Percentiles rank a stretch among this genome's conserved stretches.
These are phyloP conservation scores for Juncus effusus DNA, from an alignment of 176 grass and related monocot species.

Conservation along the genomic window DNA sequence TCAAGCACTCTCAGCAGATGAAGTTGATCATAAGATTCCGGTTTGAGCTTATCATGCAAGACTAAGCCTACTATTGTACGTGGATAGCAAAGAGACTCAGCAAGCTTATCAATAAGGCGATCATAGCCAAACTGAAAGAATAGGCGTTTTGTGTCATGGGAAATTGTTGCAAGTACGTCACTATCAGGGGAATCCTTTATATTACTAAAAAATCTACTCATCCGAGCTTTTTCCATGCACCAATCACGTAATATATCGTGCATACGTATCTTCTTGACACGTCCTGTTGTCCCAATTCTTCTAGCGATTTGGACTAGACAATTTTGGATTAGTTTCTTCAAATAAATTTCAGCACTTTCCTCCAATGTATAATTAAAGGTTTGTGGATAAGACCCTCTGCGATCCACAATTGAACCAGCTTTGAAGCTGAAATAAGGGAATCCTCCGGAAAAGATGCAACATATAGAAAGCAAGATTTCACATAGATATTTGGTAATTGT, in stretches of 20 bases:
- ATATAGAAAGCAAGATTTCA: constrained; percentile 25
- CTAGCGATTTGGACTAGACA: background rate
- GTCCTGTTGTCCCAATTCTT: background rate
- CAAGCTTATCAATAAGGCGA: background rate
- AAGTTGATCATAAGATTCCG: background rate
- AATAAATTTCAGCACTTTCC: background rate
- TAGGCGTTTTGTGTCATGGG: background rate
- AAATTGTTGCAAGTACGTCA: background rate
- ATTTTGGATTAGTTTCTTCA: background rate
- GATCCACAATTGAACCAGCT: constrained; percentile 19
- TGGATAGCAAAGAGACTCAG: background rate
- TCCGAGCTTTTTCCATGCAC: background rate
- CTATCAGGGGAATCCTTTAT: background rate
- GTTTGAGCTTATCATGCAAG: background rate
- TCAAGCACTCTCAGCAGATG: background rate
- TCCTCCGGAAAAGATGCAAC: constrained; percentile 22
- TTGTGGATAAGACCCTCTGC: background rate
- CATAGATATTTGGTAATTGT: constrained; percentile 15
- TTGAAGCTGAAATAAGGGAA: background rate
- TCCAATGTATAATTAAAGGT: background rate
- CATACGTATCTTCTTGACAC: background rate
- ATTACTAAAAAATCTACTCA: background rate
- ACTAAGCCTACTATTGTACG: background rate
- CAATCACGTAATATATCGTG: background rate
- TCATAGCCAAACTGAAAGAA: background rate